Base-by-base conservation (phyloP, 495 filamentous ascomycete genomes). In the Halenospora varia region DNA sequence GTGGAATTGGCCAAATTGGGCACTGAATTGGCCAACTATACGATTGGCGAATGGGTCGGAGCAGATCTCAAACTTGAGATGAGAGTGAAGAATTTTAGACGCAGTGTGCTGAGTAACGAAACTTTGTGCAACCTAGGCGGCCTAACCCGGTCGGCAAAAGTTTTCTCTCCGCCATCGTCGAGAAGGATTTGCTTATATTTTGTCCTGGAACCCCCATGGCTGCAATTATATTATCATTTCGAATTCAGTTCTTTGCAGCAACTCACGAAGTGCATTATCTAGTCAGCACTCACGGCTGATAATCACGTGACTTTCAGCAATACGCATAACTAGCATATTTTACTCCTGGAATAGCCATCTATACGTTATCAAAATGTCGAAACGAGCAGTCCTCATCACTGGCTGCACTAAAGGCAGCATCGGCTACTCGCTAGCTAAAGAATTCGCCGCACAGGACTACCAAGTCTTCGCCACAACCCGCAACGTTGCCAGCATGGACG, bases 381-480 rank as follows among this genome's bases (percentile, higher is more conserved):
- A 58, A 18, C 66, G 59, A 35, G 62, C 70, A 19, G 70, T 76
- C 45, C 71, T 78, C 24, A 76, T 78, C 52, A 78, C 75, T 8
- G 75, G 77, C 56, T 80, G 77, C 53, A 75, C 70, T 55, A 67
- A 71, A 41, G 80, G 77, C 17, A 76, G 81, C 46, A 78, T 85
- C 55, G 83, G 83, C 13, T 69, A 71, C 44, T 77, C 74, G n/a
- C 70, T 86, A 10, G 83, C 82, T 3, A 62, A 63, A 2, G 72
- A 70, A 25, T 84, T 84, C 65, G 72, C 76, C 20, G 53, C 56
- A 2, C 66, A 62, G 19, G 81, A 79, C 15, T 75, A 70, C 55
- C 75, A 73, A 13, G 82, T 86, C 45, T 82, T 82, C 59, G 83
- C 84, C 15, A 81, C 82, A 19, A 74, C 76, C 3, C 79, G 82